Evolutionary conservation across 768 basidiomycete species (phyloP).

Genomic region (Hypholoma sublateritium): DNA sequence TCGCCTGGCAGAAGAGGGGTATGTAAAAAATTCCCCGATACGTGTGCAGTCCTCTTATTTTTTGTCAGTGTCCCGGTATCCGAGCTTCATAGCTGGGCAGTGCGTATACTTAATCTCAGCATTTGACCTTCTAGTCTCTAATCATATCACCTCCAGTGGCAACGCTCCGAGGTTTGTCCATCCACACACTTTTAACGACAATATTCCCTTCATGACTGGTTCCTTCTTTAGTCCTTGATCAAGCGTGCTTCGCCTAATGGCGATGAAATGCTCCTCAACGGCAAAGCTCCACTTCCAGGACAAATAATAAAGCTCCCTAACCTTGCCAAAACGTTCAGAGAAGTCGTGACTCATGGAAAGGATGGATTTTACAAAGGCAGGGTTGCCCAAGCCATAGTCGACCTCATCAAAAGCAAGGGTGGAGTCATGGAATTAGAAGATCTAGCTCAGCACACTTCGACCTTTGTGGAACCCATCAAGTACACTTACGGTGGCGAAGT

Average conservation of each 20-base stretch:
- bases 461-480: slow-evolving; percentile 86
- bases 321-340: slow-evolving; percentile 81
- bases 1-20: slow-evolving; percentile 90
- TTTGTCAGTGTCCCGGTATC: slow-evolving; percentile 75
- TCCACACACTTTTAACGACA: too few relatives aligned
- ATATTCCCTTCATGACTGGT: not conserved
- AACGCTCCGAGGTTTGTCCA: slow-evolving; percentile 50
- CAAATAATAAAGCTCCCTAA: slow-evolving; percentile 81
- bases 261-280: slow-evolving; percentile 83
- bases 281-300: slow-evolving; percentile 81
- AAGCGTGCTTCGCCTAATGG: slow-evolving; percentile 84
- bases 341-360: slow-evolving; percentile 78
- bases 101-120: slow-evolving; percentile 26
- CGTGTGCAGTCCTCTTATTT: not conserved
- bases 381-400: slow-evolving; percentile 85
- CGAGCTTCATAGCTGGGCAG: slow-evolving; percentile 68
- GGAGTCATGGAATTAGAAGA: slow-evolving; percentile 96
- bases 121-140: not conserved
- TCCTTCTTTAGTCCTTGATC: slow-evolving; percentile 50
- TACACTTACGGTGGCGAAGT: slow-evolving; percentile 87
- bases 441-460: slow-evolving; percentile 76
- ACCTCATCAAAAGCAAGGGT: slow-evolving; percentile 81
- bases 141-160: slow-evolving; percentile 40
- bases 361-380: slow-evolving; percentile 94
- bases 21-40: slow-evolving; percentile 13